Evolutionary conservation across 2,329 filamentous ascomycete genomes (phyloP), one percentile per base, ranked within the genome.

Genomic region (Dactylellina drechsleri): DNA sequence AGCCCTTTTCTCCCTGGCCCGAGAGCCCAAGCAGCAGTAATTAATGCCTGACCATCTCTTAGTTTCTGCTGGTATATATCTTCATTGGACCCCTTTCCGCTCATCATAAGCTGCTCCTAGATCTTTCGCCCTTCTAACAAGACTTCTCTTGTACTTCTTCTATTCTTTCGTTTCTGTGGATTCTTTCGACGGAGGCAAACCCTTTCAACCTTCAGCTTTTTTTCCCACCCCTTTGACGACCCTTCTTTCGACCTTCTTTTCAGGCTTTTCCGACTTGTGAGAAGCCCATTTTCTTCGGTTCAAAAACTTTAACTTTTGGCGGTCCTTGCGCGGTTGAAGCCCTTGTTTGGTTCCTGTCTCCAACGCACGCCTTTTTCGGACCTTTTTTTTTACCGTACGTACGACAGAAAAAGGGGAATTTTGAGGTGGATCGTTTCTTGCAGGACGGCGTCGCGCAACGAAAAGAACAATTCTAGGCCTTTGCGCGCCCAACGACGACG

Each of bases 211-310:
- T 67, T 60, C 71, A 62, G 26, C 61, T 66, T 71, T 71, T 66
- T 71, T 71, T n/a, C n/a, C n/a, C 60, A 62, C 64, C 53, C 13
- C 60, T 58, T 59, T 66, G 50, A 70, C 71, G 72, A 50, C 77
- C 77, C 40, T 78, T 77, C 79, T 77, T 79, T 77, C 78, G 78
- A 78, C 66, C 64, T 71, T 71, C 72, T 76, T 76, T 73, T 79
- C 73, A 76, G 77, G 74, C 77, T 77, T 76, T 76, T 58, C 31
- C 31, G 31, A 36, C 64, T 49, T 52, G 43, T 59, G 43, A 13
- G n/a, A 26, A 15, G 31, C 31, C 31, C 31, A 5, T 36, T 36
- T 26, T 40, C 40, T 57, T 57, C 40, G 50, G 50, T 54, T 54
- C 20, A 40, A 41, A 12, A 45, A 66, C 47, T 65, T 49, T 40